phyloP scores from a whole-genome alignment of 805 yeast species.

The Ogataea pignaliae region DNA sequence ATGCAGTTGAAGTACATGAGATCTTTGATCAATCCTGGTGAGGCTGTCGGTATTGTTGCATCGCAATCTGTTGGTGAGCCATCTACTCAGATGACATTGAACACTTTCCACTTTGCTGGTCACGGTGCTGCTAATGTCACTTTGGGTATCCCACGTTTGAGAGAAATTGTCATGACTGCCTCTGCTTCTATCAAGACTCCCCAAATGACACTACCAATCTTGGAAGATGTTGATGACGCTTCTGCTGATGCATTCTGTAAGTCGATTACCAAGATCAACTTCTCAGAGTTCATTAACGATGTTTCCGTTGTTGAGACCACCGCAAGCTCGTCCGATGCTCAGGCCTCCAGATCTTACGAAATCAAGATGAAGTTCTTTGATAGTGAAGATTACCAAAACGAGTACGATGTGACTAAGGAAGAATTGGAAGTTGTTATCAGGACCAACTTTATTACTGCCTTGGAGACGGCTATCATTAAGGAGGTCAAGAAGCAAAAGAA shows the following conservation, averaged over 20 bases:
- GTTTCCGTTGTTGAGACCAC: slow-evolving; percentile 87
- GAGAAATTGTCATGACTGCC: slow-evolving; percentile 99
- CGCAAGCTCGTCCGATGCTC: slow-evolving; percentile 46
- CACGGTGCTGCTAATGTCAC: slow-evolving; percentile 99
- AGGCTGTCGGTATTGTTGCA: slow-evolving; percentile 96
- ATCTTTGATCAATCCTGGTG: slow-evolving; percentile 93
- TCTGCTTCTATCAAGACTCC: slow-evolving; percentile 96
- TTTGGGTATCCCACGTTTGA: slow-evolving; percentile 98
- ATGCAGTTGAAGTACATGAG: slow-evolving; percentile 99
- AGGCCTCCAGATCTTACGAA: slow-evolving; percentile 62
- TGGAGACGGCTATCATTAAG: slow-evolving; percentile 71
- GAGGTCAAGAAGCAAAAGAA: slow-evolving; percentile 81
- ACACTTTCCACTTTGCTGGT: slow-evolving; percentile 98
- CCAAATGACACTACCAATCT: slow-evolving; percentile 91
- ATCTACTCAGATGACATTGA: slow-evolving; percentile 96
- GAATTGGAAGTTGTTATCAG: slow-evolving; percentile 70
- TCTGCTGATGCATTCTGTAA: slow-evolving; percentile 92
- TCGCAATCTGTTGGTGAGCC: slow-evolving; percentile 99
- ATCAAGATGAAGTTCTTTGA: slow-evolving; percentile 75
- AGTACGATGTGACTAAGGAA: slow-evolving; percentile 81
- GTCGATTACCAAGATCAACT: slow-evolving; percentile 74
- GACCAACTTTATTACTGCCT: slow-evolving; percentile 56
- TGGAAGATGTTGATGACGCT: slow-evolving; percentile 73
- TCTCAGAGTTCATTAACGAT: slow-evolving; percentile 84
- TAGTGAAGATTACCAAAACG: slow-evolving; percentile 70